phyloP scores from a whole-genome alignment of 257 asterid species.

The Solanum pennellii region DNA sequence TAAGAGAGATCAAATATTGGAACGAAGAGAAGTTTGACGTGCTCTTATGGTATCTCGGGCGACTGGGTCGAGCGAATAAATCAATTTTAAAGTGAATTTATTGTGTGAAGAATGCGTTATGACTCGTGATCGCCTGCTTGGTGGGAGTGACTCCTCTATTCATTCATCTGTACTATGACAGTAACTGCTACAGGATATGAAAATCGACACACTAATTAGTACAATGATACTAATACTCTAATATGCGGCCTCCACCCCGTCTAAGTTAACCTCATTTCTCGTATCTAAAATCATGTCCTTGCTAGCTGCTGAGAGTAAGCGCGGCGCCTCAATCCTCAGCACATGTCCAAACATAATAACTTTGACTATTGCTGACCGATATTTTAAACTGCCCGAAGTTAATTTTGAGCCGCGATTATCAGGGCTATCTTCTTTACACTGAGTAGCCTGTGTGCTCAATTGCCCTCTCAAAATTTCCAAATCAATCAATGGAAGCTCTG shows the following conservation, averaged over 20 bases:
- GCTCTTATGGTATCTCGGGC: neutral
- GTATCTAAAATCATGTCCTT: too few relatives aligned
- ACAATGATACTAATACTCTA: too few relatives aligned
- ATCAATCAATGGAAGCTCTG: slow-evolving; percentile 48
- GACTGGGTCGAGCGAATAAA: neutral
- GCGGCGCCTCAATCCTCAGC: neutral
- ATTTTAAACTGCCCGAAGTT: neutral
- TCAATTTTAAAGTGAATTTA: too few relatives aligned
- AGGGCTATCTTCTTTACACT: neutral
- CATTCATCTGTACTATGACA: too few relatives aligned
- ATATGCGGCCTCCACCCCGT: neutral
- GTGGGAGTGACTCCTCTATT: too few relatives aligned
- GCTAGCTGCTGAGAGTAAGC: neutral
- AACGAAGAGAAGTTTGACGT: neutral
- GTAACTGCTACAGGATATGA: fast-evolving
- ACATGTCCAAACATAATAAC: neutral
- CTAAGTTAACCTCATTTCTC: fast-evolving
- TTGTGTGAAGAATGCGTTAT: neutral
- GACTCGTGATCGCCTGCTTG: too few relatives aligned
- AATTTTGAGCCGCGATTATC: neutral
- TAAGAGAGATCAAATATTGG: neutral
- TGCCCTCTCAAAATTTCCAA: neutral
- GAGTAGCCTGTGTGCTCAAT: neutral
- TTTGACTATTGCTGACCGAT: neutral
- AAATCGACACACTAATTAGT: too few relatives aligned